Conservation (phyloP, 2,329 filamentous ascomycete species). For the Pestalotiopsis sp. region DNA sequence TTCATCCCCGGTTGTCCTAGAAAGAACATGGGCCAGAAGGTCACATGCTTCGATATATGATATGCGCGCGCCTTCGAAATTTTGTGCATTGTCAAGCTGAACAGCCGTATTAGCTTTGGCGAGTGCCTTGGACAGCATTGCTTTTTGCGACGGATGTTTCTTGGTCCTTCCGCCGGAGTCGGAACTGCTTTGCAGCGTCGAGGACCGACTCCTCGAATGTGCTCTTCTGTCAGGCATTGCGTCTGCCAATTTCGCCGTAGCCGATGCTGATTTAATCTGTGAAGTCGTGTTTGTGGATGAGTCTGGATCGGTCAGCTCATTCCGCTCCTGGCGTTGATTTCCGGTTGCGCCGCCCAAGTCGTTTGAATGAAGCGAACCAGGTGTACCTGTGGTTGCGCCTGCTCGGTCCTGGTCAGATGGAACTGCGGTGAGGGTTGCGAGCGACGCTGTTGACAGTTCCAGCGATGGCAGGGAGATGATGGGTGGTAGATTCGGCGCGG, state of each 20-base stretch:
- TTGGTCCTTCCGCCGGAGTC: constrained; percentile 43
- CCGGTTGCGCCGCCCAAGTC: constrained; percentile 21
- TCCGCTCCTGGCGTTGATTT: constrained; percentile 30
- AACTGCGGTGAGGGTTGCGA: constrained; percentile 18
- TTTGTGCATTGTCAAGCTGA: constrained; percentile 92
- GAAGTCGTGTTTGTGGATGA: constrained; percentile 23
- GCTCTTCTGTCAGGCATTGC: constrained; percentile 41
- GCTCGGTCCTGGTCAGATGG: constrained; percentile 24
- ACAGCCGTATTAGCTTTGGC: constrained; percentile 97
- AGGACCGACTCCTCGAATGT: constrained; percentile 51
- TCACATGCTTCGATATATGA: constrained; percentile 91
- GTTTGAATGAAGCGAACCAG: constrained; percentile 24
- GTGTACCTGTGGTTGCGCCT: constrained; percentile 24
- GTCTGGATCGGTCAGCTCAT: constrained; percentile 26
- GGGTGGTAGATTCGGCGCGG: constrained; percentile 41
- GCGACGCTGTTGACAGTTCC: constrained; percentile 28
- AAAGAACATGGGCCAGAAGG: constrained; percentile 84
- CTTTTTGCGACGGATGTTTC: constrained; percentile 74
- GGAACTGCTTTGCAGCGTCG: constrained; percentile 45
- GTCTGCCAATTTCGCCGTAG: constrained; percentile 27
- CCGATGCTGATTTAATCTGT: constrained; percentile 23
- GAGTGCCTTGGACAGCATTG: constrained; percentile 93
- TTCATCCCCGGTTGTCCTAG: constrained; percentile 80
- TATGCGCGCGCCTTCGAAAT: constrained; percentile 87
- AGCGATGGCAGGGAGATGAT: constrained; percentile 45